These are phyloP conservation scores for Ceratocystis alfenasii DNA, from an alignment of 2,329 filamentous ascomycete genomes.

Conservation along the genomic window DNA sequence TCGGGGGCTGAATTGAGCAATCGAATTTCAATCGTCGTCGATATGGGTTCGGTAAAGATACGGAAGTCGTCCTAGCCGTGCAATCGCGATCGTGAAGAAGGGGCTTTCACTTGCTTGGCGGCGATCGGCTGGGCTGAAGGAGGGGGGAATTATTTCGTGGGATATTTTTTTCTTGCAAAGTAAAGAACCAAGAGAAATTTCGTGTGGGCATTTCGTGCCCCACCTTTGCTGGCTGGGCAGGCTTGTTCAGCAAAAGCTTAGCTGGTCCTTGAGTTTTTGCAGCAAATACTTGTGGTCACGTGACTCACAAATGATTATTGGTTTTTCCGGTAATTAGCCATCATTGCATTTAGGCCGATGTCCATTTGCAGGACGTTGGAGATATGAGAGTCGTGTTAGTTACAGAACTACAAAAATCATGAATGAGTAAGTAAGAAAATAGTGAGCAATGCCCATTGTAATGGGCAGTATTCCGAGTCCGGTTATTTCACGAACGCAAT, in stretches of 20 bases:
- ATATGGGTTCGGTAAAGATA: slow-evolving; percentile 2
- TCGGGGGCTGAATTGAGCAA: background rate
- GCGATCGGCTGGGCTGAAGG: slow-evolving; percentile 12
- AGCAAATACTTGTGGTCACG: background rate
- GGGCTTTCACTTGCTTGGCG: slow-evolving; percentile 20
- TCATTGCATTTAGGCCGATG: too few species aligned
- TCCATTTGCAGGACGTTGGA: too few species aligned
- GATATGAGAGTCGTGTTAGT: too few species aligned
- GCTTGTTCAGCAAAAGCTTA: background rate
- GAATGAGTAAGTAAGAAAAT: too few species aligned
- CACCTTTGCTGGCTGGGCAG: slow-evolving; percentile 9
- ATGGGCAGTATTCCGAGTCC: too few species aligned
- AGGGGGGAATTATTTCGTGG: slow-evolving; percentile 19
- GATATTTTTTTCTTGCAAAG: slow-evolving; percentile 17
- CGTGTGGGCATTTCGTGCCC: slow-evolving; percentile 17
- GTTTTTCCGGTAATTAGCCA: too few species aligned
- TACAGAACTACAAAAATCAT: too few species aligned
- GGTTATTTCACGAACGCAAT: too few species aligned
- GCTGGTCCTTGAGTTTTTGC: background rate
- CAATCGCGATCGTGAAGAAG: slow-evolving; percentile 16
- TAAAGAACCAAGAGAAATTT: slow-evolving; percentile 16
- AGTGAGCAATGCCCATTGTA: too few species aligned
- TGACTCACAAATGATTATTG: background rate
- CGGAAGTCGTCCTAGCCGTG: slow-evolving; percentile 12
- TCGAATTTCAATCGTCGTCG: slow-evolving; percentile 15